Evolutionary conservation across 176 grass and related monocot genomes (phyloP), one percentile per base, ranked within the genome.

Genomic region (Ampelocalamus luodianensis): DNA sequence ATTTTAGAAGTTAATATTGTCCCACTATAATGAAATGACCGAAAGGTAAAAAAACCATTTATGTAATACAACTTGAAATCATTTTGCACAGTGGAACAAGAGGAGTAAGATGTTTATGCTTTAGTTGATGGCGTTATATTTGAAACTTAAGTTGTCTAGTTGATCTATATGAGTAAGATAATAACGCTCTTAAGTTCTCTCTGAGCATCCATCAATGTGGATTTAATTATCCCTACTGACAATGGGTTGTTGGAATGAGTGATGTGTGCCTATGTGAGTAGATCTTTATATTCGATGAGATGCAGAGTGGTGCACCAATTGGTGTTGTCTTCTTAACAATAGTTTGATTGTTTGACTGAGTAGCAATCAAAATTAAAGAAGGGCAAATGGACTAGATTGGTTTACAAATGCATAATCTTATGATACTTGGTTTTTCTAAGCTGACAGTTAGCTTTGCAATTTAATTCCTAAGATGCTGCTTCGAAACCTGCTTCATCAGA

Each of bases 31-130:
- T 26, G 65, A 17, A 64, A 79, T 26, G 45, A 14, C 44, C 46
- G 68, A 48, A 45, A 51, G 26, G 77, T 43, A 66, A 37, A 20
- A 66, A 37, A 20, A n/a, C 77, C n/a, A 65, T 79, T 63, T 29
- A 66, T 79, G 61, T 37, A 37, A 45, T 15, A 66, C 17, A 66
- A 36, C 20, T 44, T 66, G 77, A n/a, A 66, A 37, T 22, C 6
- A 66, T 9, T 66, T 46, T 36, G 29, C 11, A 36, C 60, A 65
- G 24, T 79, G 27, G 42, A 46, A 79, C 17, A 51, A 38, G 26
- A 32, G 62, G 77, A 50, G 18, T 32, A 66, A 23, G 42, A 20
- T 64, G 43, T 62, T 79, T 65, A 16, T 72, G 23, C 43, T 72
- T 72, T 49, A 23, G 13, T 48, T 15, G 23, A 72, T 24, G n/a